These are phyloP conservation scores for Ajuga chamaepitys DNA, from an alignment of 257 asterid genomes.

Conservation along the genomic window DNA sequence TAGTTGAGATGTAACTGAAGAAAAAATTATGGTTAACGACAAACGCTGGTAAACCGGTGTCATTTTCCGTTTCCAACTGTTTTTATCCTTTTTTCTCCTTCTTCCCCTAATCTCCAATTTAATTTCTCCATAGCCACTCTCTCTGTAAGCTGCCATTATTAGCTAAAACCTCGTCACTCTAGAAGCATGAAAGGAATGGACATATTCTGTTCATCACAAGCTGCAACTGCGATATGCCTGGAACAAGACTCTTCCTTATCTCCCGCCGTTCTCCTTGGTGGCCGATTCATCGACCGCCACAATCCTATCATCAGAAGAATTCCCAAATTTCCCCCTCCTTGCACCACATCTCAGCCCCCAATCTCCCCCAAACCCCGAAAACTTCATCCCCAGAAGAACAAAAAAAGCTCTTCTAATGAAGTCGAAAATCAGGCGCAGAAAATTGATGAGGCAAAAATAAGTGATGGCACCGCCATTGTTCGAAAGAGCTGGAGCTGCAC, in stretches of 20 bases:
- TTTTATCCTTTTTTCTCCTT: background rate
- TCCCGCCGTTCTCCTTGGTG: slow-evolving; percentile 27
- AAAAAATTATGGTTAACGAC: too few species aligned
- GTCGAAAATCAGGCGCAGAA: background rate
- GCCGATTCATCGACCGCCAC: slow-evolving; percentile 54
- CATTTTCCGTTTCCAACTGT: too few species aligned
- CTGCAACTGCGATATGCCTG: slow-evolving; percentile 49
- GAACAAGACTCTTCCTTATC: slow-evolving; percentile 23
- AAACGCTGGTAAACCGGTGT: too few species aligned
- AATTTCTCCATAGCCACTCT: background rate
- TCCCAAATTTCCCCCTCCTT: slow-evolving; percentile 23
- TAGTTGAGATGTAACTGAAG: too few species aligned
- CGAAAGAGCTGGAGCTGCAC: slow-evolving; percentile 55
- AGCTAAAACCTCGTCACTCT: background rate
- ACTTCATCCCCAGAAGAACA: slow-evolving; percentile 2
- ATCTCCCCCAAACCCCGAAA: slow-evolving; percentile 23
- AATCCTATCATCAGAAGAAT: slow-evolving; percentile 43
- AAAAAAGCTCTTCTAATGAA: background rate
- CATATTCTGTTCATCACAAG: slow-evolving; percentile 64
- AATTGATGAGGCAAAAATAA: background rate
- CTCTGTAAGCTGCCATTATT: slow-evolving; percentile 17
- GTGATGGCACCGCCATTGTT: background rate
- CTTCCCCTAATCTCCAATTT: background rate
- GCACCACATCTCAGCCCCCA: slow-evolving; percentile 2
- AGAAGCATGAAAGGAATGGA: slow-evolving; percentile 48